Percentiles rank a stretch among this genome's conserved stretches.
These are phyloP conservation scores for Solanum hybrid DNA, from an alignment of 305 asterid genomes.

Conservation along the genomic window DNA sequence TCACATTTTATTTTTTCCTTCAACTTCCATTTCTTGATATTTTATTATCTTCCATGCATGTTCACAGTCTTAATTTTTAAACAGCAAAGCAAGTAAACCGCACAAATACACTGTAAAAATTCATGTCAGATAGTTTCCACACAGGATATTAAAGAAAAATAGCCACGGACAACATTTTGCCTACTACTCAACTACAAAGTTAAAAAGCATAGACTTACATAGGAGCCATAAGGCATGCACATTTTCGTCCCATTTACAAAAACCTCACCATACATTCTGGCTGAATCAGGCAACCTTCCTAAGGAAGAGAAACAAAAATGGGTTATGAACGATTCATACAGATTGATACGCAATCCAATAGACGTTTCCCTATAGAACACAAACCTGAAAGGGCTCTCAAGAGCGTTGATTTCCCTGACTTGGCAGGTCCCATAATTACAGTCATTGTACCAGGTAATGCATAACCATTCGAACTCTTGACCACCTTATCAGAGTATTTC, in stretches of 20 bases:
- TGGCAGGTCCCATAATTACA: slow-evolving; percentile 98
- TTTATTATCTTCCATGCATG: background rate
- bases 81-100: background rate
- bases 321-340: background rate
- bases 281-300: slow-evolving; percentile 86
- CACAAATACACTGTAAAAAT: background rate
- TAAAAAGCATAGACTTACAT: slow-evolving; percentile 50
- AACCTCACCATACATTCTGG: slow-evolving; percentile 84
- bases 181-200: background rate
- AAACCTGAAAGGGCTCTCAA: slow-evolving; percentile 92
- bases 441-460: slow-evolving; percentile 98
- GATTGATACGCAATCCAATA: background rate
- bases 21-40: background rate
- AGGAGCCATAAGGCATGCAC: slow-evolving; percentile 70
- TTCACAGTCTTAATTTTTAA: background rate
- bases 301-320: slow-evolving; percentile 17
- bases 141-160: background rate
- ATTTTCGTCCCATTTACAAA: slow-evolving; percentile 72
- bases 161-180: background rate
- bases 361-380: background rate
- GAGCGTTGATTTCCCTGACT: slow-evolving; percentile 96
- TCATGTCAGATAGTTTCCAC: background rate
- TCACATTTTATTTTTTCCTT: background rate
- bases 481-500: slow-evolving; percentile 80
- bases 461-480: slow-evolving; percentile 90